Evolutionary conservation across 371 early-diverging fungal genomes (phyloP).

Genomic region (Lichtheimia ramosa): DNA sequence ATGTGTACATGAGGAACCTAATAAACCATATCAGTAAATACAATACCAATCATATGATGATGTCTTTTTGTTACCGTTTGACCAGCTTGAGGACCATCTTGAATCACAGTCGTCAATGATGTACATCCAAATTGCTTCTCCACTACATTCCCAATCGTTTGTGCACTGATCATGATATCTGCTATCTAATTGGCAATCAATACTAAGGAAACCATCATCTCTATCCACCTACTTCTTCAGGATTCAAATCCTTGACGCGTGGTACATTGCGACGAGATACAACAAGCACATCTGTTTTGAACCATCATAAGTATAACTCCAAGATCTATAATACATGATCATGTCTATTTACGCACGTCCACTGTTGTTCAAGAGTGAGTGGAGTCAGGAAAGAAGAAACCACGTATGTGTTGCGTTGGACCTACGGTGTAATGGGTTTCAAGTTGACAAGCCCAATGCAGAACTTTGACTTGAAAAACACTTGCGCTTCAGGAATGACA

Average conservation of each 20-base stretch:
- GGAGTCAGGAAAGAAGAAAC: no score
- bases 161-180: constrained; percentile 82
- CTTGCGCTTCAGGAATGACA: constrained; percentile 61
- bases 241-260: constrained; percentile 72
- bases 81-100: constrained; percentile 86
- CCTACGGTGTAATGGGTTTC: constrained; percentile 82
- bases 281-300: constrained; percentile 77
- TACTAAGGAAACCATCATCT: neutral
- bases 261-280: constrained; percentile 67
- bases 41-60: neutral
- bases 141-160: constrained; percentile 71
- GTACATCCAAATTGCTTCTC: constrained; percentile 74
- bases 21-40: neutral
- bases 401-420: no score
- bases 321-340: no score
- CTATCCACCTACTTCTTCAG: constrained; percentile 64
- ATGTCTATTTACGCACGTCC: neutral
- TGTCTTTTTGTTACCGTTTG: constrained; percentile 67
- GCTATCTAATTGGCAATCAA: constrained; percentile 21
- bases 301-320: neutral
- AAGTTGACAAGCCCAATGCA: constrained; percentile 84
- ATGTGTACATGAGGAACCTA: constrained; percentile 89
- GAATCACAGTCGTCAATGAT: constrained; percentile 77
- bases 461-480: constrained; percentile 71
- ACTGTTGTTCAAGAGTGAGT: neutral